Base-by-base conservation (phyloP, 805 yeast genomes). In the Suhomyces tanzawaensis region DNA sequence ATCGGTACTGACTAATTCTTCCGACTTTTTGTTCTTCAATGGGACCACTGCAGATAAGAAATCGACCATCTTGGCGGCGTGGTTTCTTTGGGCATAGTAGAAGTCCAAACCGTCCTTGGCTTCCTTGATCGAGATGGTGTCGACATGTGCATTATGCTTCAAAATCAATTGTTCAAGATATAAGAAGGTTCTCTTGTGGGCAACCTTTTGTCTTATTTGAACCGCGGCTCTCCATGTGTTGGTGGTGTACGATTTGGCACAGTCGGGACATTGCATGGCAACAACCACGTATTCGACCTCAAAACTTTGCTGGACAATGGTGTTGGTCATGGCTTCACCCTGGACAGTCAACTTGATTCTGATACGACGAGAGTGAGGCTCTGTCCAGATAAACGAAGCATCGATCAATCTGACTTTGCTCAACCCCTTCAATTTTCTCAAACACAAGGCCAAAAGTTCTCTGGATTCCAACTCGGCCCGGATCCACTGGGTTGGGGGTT, bases 151-250 rank as follows among this genome's bases (percentile, higher is more conserved):
- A 55, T 83, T 85, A 62, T 88, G 95, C 60, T 76, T 89, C 64
- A 93, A 74, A 53, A 93, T 93, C 62, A 95, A 74, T 69, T 93
- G 99, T 70, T 93, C 99, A 53, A 93, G 77, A 57, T 87, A 93
- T 61, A 91, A 76, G 62, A 93, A 91, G 7, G 99, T 93, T 74
- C 96, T 83, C 69, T 93, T 93, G 65, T 93, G 99, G 13, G 87
- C 79, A 25, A 93, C 99, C 61, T 95, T 93, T 66, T 93, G 99
- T 69, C 99, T 83, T 53, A 95, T 85, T 70, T 93, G 99, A 25
- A 95, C 95, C 19, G 91, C 80, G 22, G 99, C 97, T 64, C 93
- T 84, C 99, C 99, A 93, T 4, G 98, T 95, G 64, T 93, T 88
- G 19, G 95, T 85, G 22, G 99, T 93, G 57, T 84, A 93, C 1